phyloP scores from a whole-genome alignment of 176 grass and related monocot species.

The Aegilops bicornis region DNA sequence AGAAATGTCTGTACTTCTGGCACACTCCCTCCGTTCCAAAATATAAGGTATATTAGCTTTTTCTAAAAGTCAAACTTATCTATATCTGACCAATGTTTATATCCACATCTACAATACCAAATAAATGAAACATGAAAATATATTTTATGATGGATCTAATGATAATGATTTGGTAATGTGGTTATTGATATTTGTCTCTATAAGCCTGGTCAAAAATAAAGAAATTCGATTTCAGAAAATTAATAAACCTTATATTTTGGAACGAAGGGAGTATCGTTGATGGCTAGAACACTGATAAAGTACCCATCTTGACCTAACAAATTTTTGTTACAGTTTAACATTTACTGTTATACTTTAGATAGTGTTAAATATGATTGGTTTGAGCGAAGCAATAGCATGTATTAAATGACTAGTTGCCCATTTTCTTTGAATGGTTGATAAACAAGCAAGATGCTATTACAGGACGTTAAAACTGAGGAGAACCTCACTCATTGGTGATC shows the following conservation, averaged over 20 bases:
- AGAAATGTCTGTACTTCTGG: background rate
- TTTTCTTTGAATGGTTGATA: background rate
- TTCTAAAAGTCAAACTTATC: no score
- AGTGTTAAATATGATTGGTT: background rate
- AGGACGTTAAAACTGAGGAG: background rate
- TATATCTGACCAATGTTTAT: no score
- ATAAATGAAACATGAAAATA: no score
- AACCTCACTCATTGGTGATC: background rate
- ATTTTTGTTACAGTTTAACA: background rate
- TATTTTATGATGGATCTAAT: no score
- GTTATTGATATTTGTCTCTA: no score
- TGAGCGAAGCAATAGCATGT: background rate
- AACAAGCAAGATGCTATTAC: background rate
- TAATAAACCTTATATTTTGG: no score
- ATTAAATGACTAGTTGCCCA: background rate
- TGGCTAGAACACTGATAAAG: background rate
- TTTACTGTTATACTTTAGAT: background rate
- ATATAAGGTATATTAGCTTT: no score
- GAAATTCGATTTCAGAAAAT: no score
- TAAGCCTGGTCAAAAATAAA: no score
- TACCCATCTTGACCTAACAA: background rate
- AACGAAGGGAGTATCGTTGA: background rate
- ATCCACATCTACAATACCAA: no score
- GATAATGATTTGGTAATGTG: no score
- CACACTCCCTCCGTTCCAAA: background rate